Base-by-base conservation (phyloP, 179 eudicot species). In the Camellia oleifera region DNA sequence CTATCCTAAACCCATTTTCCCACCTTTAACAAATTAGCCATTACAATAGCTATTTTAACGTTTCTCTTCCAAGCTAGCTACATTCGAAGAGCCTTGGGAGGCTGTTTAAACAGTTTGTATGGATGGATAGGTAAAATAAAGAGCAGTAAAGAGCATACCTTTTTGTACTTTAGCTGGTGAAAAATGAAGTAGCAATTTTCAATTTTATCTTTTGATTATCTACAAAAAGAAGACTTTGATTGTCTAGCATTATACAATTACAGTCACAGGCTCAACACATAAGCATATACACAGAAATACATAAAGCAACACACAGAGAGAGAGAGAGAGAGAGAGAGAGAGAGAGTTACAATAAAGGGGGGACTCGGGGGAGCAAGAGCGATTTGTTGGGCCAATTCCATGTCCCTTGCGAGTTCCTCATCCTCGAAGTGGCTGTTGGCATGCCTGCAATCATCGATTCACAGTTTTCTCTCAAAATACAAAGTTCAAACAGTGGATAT, bases 361-460 rank as follows among this genome's bases (percentile, higher is more conserved):
- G 92, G 90, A 75, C 83, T 85, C 9, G 89, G 83, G 18, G 93
- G 94, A 57, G 85, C 86, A 83, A 84, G 56, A 3, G 92, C 88
- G 81, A 93, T 78, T 75, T 85, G 88, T 73, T 85, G 89, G 44
- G 98, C 98, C 77, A 94, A 81, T 71, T 86, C 90, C 74, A 86
- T 53, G 85, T 94, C 98, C 82, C 81, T 84, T 5, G 79, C 83
- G 23, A 85, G 20, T 44, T 88, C 86, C 72, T 91, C 94, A 77
- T 90, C 95, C 62, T 88, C 90, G 70, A 91, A 92, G 82, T 95
- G 98, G 69, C 71, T 79, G 80, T 90, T 93, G 7, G 86, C 97
- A 85, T 94, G 99, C 89, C 99, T 95, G 84, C 82, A 45, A 80
- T 53, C 73, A 20, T 52, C 13, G 60, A 79, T 50, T n/a, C 62